Evolutionary conservation across 2,329 filamentous ascomycete species (phyloP).

Genomic region (Aspergillus neoniger): DNA sequence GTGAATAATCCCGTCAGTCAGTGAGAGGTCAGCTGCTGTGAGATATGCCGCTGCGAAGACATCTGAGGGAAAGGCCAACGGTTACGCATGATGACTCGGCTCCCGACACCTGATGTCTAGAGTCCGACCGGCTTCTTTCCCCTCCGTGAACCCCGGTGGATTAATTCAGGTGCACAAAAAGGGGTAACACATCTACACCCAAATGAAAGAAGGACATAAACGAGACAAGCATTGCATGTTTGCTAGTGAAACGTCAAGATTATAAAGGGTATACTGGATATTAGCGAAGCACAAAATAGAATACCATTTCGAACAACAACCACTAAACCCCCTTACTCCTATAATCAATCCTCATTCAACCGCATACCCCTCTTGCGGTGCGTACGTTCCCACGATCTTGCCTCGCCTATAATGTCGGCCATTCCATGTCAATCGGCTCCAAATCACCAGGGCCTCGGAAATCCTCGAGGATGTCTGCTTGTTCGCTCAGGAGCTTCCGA

Average conservation of each 20-base stretch:
- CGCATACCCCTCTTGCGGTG: background rate
- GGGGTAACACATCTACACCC: background rate
- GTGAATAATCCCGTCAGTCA: too few species aligned
- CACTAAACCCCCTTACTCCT: background rate
- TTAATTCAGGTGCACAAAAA: background rate
- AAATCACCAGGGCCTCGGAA: slow-evolving; percentile 55
- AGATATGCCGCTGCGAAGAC: too few species aligned
- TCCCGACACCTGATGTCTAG: background rate
- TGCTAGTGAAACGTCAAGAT: background rate
- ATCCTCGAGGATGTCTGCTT: slow-evolving; percentile 54
- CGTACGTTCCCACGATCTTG: background rate
- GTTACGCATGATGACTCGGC: background rate
- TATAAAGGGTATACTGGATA: background rate
- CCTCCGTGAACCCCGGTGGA: background rate
- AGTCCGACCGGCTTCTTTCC: background rate
- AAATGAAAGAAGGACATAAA: background rate
- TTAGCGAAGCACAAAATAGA: background rate
- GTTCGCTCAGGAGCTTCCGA: slow-evolving; percentile 55
- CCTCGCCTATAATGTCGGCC: slow-evolving; percentile 33
- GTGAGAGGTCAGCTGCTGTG: too few species aligned
- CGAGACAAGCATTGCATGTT: background rate
- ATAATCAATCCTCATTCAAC: background rate
- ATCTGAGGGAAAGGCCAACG: background rate
- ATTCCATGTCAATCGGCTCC: slow-evolving; percentile 47
- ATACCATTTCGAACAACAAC: background rate